Evolutionary conservation across 345 rosid species (phyloP), one percentile per base, ranked within the genome.

Genomic region (Gossypium turneri): DNA sequence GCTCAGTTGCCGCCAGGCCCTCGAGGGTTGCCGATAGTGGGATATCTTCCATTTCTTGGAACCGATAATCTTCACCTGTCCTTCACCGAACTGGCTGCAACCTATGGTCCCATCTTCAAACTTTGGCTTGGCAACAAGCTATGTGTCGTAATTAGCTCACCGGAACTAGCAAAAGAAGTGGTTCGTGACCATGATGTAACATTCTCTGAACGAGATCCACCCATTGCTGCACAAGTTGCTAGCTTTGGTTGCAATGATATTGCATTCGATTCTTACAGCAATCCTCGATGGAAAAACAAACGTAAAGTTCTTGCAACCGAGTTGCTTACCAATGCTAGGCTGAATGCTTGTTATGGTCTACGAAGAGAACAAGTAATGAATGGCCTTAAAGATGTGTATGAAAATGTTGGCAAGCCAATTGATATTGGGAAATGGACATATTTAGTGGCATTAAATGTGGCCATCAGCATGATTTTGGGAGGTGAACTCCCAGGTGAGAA

Each of bases 401-500:
- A 1, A 12, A 77, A 48, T 19, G 50, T 16, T 15, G 84, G 84
- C 1, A 41, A 9, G 44, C 62, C 81, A 0, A 16, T 85, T 0
- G 73, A 87, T 52, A n/a, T 87, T 3, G 87, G 89, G 0, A 73
- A 79, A 3, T 27, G 77, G 45, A 73, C 74, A 4, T 73, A 68
- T 60, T 47, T 29, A 20, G 74, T 81, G 1, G 17, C 24, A 11
- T 38, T 63, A 2, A 79, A 84, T 52, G 45, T 69, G 4, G 16
- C 59, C 0, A 57, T 76, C 51, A 65, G 82, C 9, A 78, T 84
- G 83, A 10, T 84, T 41, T 83, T 85, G 84, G 90, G 88, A 17
- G 77, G 63, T 3, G 73, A 84, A 0, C 17, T 81, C 29, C 17
- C 59, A 12, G 82, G 56, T 1, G 67, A 78, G 25, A 44, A 19